phyloP scores from a whole-genome alignment of 2,329 filamentous ascomycete genomes.

The Venturia asperata region DNA sequence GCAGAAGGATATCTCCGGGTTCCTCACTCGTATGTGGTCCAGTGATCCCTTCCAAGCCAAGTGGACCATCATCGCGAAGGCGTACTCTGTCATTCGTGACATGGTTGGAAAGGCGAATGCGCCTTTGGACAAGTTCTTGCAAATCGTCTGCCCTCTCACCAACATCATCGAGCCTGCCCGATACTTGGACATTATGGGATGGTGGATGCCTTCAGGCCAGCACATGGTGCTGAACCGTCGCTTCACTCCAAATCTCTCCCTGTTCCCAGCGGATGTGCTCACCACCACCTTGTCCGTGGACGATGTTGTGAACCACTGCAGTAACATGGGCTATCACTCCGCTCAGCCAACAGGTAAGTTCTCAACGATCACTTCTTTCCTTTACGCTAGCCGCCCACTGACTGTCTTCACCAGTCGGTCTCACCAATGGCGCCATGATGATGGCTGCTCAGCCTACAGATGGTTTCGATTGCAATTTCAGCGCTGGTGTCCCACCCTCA shows the following conservation, averaged over 20 bases:
- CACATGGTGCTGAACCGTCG: constrained; percentile 22
- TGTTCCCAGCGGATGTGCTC: constrained; percentile 23
- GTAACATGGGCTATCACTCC: constrained; percentile 26
- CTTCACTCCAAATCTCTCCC: constrained; percentile 21
- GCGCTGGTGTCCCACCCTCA: neutral
- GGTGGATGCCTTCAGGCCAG: constrained; percentile 32
- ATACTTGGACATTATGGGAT: constrained; percentile 44
- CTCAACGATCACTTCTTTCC: constrained; percentile 12
- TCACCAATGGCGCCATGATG: neutral
- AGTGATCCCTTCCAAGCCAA: constrained; percentile 45
- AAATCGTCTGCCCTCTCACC: constrained; percentile 41
- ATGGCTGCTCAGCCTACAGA: constrained; percentile 10
- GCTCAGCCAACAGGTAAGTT: constrained; percentile 21
- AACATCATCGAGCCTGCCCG: constrained; percentile 39
- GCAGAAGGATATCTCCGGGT: constrained; percentile 48
- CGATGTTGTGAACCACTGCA: constrained; percentile 29
- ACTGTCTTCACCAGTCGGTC: neutral
- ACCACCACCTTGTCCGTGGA: constrained; percentile 30
- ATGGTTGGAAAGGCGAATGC: constrained; percentile 41
- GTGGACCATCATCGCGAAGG: constrained; percentile 48
- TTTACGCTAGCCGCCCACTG: too few species aligned
- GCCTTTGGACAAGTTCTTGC: constrained; percentile 43
- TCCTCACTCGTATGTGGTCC: constrained; percentile 45
- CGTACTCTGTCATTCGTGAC: constrained; percentile 49
- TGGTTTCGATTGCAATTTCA: neutral